phyloP scores from a whole-genome alignment of 2,329 filamentous ascomycete genomes.

The Phoma herbarum region DNA sequence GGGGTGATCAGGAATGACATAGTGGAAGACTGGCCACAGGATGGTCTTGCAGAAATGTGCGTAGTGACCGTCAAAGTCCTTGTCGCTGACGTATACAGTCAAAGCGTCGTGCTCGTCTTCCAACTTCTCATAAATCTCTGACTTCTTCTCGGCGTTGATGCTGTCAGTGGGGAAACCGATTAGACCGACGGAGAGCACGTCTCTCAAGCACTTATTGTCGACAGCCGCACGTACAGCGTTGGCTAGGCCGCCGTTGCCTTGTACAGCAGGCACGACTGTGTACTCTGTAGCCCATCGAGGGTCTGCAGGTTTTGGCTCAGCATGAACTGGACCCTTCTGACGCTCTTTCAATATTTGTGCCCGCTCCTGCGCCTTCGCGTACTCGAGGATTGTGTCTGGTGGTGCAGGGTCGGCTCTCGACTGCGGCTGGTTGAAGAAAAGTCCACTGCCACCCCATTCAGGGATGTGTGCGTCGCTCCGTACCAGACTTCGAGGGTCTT shows the following conservation, averaged over 20 bases:
- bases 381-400: constrained; percentile 77
- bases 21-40: constrained; percentile 97
- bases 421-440: constrained; percentile 77
- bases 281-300: constrained; percentile 75
- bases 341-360: constrained; percentile 41
- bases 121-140: constrained; percentile 83
- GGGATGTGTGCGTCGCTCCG: constrained; percentile 79
- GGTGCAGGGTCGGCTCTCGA: constrained; percentile 78
- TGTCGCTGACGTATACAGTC: constrained; percentile 86
- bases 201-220: constrained; percentile 72
- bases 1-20: constrained; percentile 96
- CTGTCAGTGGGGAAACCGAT: constrained; percentile 94
- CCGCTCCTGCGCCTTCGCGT: constrained; percentile 60
- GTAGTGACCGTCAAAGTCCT: constrained; percentile 94
- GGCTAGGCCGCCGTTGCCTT: constrained; percentile 90
- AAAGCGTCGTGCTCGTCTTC: constrained; percentile 83
- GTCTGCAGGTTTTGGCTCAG: constrained; percentile 45
- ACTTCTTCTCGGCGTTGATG: constrained; percentile 76
- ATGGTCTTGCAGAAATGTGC: constrained; percentile 98
- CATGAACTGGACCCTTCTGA: constrained; percentile 22
- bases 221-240: constrained; percentile 85
- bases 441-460: constrained; percentile 73
- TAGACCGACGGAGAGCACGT: constrained; percentile 91
- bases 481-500: constrained; percentile 63
- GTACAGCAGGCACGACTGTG: constrained; percentile 83